Evolutionary conservation across 169 alveolate species (phyloP).

Genomic region (Perkinsus olseni): DNA sequence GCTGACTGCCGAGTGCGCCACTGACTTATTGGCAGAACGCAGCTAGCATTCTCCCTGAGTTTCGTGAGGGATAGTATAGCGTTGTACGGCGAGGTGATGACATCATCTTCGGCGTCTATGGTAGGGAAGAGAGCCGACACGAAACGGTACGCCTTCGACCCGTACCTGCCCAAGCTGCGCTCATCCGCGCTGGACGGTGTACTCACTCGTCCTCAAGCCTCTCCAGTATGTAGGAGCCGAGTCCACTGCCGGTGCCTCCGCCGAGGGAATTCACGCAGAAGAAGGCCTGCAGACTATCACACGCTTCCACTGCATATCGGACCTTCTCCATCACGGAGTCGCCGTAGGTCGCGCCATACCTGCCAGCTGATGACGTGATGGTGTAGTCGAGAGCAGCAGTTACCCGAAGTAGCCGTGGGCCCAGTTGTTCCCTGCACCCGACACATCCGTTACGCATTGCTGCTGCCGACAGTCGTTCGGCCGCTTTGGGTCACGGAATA

Average conservation of each 20-base stretch:
- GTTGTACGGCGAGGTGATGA: slow-evolving; percentile 83
- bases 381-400: background rate
- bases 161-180: background rate
- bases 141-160: background rate
- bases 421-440: slow-evolving; percentile 97
- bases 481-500: background rate
- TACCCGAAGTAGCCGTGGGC: slow-evolving; percentile 59
- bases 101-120: slow-evolving; percentile 57
- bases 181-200: slow-evolving; percentile 67
- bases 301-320: slow-evolving; percentile 71
- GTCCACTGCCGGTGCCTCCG: slow-evolving; percentile 99
- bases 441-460: slow-evolving; percentile 76
- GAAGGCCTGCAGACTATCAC: slow-evolving; percentile 92
- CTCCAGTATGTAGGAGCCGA: slow-evolving; percentile 86
- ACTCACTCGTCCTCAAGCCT: slow-evolving; percentile 60
- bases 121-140: background rate
- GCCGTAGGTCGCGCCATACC: slow-evolving; percentile 78
- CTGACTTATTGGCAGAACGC: slow-evolving; percentile 81
- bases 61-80: slow-evolving; percentile 71
- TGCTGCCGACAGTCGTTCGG: background rate
- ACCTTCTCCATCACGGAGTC: slow-evolving; percentile 72
- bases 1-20: slow-evolving; percentile 45
- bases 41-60: slow-evolving; percentile 75
- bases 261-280: slow-evolving; percentile 88
- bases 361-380: background rate